Evolutionary conservation across 2,329 filamentous ascomycete species (phyloP), one percentile per base, ranked within the genome.

Genomic region (Periconia sp.): DNA sequence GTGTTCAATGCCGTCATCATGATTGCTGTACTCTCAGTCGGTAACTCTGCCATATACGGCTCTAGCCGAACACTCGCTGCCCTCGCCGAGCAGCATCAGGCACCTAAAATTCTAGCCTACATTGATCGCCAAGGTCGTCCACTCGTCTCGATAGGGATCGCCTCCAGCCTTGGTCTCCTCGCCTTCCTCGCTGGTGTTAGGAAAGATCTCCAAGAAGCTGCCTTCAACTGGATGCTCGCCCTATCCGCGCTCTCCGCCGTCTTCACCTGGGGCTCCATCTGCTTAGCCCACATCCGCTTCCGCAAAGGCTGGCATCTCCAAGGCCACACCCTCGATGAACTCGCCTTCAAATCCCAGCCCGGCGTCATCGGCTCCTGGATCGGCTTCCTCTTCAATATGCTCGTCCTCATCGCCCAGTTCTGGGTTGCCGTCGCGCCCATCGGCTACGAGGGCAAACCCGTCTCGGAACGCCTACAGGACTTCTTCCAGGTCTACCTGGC

Each of bases 1-100:
- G 81, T 96, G 40, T 95, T 96, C 87, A 96, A 97, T 70, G 85
- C 84, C n/a, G 90, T 96, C 48, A 96, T 96, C 66, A 84, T 96
- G 63, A 84, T 95, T 50, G 87, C 92, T 15, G 91, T 96, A 16
- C 75, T 96, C 16, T 95, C 89, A 1, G 92, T 96, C 46, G 91
- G 91, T 44, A 96, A 96, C 71, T 92, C 89, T 5, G 86, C 91
- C 48, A 86, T 96, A 46, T 97, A 95, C 61, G 92, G 91, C 24
- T 92, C 89, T 17, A 95, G 89, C 1, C 85, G 92, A 58, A 96
- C 92, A 2, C 82, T 97, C 6, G 89, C 91, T 18, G 91, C 92
- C 3, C 81, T 96, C 2, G 91, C 92, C 31, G 91, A 96, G 67
- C 90, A 95, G 69, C 65, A 72, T 34, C 75, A 78, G 56, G 83